phyloP scores from a whole-genome alignment of 306 rosid species.

The Cyamopsis tetragonoloba region DNA sequence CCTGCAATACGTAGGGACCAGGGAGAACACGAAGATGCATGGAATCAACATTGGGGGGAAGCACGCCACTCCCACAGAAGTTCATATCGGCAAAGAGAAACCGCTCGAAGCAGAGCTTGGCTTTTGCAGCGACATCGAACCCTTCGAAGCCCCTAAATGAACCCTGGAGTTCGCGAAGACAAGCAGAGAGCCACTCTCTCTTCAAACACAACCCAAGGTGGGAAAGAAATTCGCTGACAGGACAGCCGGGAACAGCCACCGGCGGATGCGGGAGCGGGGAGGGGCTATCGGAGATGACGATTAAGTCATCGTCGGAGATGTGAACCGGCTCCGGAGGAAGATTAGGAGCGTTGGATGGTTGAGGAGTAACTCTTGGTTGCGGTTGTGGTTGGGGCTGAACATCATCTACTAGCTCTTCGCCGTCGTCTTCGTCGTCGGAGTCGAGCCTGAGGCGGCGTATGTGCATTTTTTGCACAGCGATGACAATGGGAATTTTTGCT shows the following conservation, averaged over 20 bases:
- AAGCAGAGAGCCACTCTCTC: slow-evolving; percentile 58
- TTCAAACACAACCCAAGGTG: slow-evolving; percentile 53
- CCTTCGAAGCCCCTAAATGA: slow-evolving; percentile 39
- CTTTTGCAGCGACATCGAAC: slow-evolving; percentile 47
- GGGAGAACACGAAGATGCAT: slow-evolving; percentile 72
- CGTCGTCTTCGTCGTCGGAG: slow-evolving; percentile 35
- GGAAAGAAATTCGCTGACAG: slow-evolving; percentile 48
- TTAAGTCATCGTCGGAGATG: slow-evolving; percentile 60
- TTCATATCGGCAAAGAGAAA: slow-evolving; percentile 70
- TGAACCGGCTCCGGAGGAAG: slow-evolving; percentile 38
- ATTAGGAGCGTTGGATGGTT: slow-evolving; percentile 17
- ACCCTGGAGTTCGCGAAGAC: slow-evolving; percentile 42
- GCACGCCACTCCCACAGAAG: slow-evolving; percentile 53
- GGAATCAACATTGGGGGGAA: slow-evolving; percentile 62
- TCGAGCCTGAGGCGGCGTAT: slow-evolving; percentile 64
- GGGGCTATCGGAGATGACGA: slow-evolving; percentile 58
- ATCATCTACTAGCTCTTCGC: no score
- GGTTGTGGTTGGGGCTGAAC: slow-evolving; percentile 18
- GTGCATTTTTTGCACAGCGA: slow-evolving; percentile 38
- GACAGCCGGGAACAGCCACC: slow-evolving; percentile 34
- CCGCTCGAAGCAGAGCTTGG: slow-evolving; percentile 73
- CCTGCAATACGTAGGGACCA: slow-evolving; percentile 88
- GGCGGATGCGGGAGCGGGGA: slow-evolving; percentile 32
- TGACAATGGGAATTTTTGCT: background rate
- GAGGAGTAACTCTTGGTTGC: slow-evolving; percentile 4